Evolutionary conservation across 176 grass and related monocot genomes (phyloP).

Genomic region (Cocos nucifera): DNA sequence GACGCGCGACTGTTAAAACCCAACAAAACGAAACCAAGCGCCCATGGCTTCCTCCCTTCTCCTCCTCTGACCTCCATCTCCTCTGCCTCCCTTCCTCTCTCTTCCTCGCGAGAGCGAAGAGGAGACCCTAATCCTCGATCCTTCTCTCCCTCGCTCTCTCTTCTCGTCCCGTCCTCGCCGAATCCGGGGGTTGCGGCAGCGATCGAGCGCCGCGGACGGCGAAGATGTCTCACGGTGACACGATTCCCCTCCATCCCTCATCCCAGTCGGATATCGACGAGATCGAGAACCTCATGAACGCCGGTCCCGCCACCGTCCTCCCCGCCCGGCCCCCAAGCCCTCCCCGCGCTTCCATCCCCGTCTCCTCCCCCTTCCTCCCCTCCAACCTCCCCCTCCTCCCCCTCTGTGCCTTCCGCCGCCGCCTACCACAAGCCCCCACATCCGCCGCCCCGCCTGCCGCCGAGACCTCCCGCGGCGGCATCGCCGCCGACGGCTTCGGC

Average conservation of each 20-base stretch:
- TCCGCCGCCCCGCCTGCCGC: background rate
- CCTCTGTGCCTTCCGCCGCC: constrained; percentile 17
- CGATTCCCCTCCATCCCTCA: constrained; percentile 83
- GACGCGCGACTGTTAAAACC: too few species aligned
- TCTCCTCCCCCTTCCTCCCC: constrained; percentile 32
- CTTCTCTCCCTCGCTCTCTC: background rate
- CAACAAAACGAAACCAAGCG: too few species aligned
- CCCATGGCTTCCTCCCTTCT: too few species aligned
- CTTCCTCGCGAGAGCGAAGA: too few species aligned
- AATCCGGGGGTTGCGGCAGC: too few species aligned
- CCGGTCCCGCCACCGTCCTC: constrained; percentile 56
- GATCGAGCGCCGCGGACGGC: background rate
- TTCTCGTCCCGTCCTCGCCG: too few species aligned
- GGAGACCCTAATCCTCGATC: constrained; percentile 18
- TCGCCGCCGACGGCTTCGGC: constrained; percentile 62
- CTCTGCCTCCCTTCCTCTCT: too few species aligned
- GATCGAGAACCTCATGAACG: constrained; percentile 93
- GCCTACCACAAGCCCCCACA: constrained; percentile 21
- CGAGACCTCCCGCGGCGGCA: constrained; percentile 1
- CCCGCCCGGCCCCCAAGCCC: constrained; percentile 70
- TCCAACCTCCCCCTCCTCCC: constrained; percentile 36
- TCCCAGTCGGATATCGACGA: constrained; percentile 99
- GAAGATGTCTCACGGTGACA: constrained; percentile 82
- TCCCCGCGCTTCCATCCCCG: constrained; percentile 73
- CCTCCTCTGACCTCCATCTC: too few species aligned